Base-by-base conservation (phyloP, 768 basidiomycete species). In the Paxillus rubicundulus region DNA sequence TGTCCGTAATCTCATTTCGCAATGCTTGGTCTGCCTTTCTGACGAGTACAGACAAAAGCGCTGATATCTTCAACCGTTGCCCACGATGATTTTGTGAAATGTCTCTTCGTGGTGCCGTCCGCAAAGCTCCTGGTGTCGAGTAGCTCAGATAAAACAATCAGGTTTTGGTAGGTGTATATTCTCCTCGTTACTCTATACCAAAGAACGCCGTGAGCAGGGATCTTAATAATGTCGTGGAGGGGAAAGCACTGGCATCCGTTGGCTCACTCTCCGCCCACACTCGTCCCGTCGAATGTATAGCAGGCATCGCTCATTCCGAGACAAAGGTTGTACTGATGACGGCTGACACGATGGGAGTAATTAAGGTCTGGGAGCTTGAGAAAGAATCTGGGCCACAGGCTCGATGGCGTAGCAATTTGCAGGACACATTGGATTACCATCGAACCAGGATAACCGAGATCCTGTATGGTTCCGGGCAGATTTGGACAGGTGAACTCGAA, bases 61-160 rank as follows among this genome's bases (percentile, higher is more conserved):
- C 54, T 84, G 39, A 69, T 95, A 17, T 87, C 83, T 2, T 84
- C 87, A 2, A 89, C 85, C 1, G 68, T 77, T 27, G 92, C 87
- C 2, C 96, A 99, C 64, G 73, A 77, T 0, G 96, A 99, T 70
- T 99, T 99, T 61, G 80, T 99, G 55, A 99, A 98, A 72, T 75
- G 82, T 38, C 71, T 98, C 20, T 77, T 86, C 40, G 82, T 91
- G 43, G 72, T 96, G 18, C 82, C 89, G 3, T 70, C 78, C 4
- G 74, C 85, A 8, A 70, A 74, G 9, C 70, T 98, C 5, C 74
- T 98, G 32, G 75, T 94, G 14, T 95, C 95, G 1, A 88, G 89
- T 24, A 84, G 92, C 39, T 96, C 96, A 2, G 96, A 99, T 70
- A 93, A 94, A 63, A 80, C 83, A 21, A 74, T 96, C 24, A 81